Conservation (phyloP, 352 stramenopile species). For the Blastocystis hominis region DNA sequence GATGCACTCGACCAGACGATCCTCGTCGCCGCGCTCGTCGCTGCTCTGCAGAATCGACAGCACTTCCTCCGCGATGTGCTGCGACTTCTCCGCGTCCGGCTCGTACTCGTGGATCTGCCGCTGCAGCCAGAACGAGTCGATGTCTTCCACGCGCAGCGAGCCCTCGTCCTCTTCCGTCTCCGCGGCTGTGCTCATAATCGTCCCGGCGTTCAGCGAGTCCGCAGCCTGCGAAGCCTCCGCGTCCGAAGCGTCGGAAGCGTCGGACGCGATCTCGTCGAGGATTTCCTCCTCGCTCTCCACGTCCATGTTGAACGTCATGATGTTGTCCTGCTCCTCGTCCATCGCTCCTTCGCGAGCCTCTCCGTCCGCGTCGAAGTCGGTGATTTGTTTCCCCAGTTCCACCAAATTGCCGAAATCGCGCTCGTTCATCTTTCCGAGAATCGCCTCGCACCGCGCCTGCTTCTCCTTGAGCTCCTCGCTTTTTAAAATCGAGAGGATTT, state of each 20-base stretch:
- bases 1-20: constrained; percentile 87
- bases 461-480: constrained; percentile 76
- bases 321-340: constrained; percentile 66
- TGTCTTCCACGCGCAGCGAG: constrained; percentile 73
- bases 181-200: not conserved
- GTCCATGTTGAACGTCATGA: constrained; percentile 85
- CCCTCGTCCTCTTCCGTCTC: constrained; percentile 55
- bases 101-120: constrained; percentile 86
- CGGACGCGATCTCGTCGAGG: constrained; percentile 84
- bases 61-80: constrained; percentile 81
- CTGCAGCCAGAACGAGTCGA: constrained; percentile 96
- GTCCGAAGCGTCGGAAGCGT: constrained; percentile 64
- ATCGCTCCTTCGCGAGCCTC: constrained; percentile 60
- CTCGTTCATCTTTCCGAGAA: constrained; percentile 71
- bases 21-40: constrained; percentile 78
- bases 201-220: not conserved
- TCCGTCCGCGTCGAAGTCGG: constrained; percentile 69
- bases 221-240: not conserved
- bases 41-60: constrained; percentile 60
- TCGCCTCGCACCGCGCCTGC: constrained; percentile 66
- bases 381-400: constrained; percentile 73
- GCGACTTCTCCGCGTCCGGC: constrained; percentile 82
- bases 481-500: constrained; percentile 82
- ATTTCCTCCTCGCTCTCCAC: constrained; percentile 78
- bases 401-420: constrained; percentile 75